phyloP scores from a whole-genome alignment of 192 early-diverging fungal species.

The Jimgerdemannia flammicorona region DNA sequence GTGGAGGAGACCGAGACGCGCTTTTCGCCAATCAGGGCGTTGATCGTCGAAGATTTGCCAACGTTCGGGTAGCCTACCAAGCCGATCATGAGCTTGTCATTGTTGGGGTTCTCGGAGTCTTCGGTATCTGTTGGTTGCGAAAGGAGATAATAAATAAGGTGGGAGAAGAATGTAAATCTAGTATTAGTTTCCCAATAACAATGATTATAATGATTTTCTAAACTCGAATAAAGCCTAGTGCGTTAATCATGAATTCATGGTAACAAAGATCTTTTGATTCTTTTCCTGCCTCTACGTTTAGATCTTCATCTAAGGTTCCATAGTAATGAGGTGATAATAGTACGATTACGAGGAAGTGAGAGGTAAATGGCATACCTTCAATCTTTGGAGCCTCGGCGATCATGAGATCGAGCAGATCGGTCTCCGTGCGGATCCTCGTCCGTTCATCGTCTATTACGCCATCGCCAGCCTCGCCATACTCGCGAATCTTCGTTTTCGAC shows the following conservation, averaged over 20 bases:
- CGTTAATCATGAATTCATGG: no score
- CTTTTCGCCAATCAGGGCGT: conserved; percentile 93
- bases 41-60: conserved; percentile 98
- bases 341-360: background rate
- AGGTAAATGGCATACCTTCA: conserved; percentile 28
- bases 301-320: no score
- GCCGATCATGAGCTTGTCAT: conserved; percentile 78
- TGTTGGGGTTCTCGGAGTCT: conserved; percentile 23
- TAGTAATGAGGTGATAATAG: no score
- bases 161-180: no score
- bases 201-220: no score
- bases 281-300: no score
- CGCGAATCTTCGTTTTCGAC: background rate
- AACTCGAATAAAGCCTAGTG: no score
- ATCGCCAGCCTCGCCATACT: conserved; percentile 4
- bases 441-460: conserved; percentile 16
- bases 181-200: no score
- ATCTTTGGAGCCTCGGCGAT: conserved; percentile 39
- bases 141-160: background rate
- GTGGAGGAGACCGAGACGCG: conserved; percentile 94
- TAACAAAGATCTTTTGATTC: no score
- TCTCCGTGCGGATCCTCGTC: conserved; percentile 45
- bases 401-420: conserved; percentile 49
- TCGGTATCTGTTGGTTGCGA: conserved; percentile 20
- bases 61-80: conserved; percentile 99